Conservation (phyloP, 805 yeast species). For the Danielia reshetovae region DNA sequence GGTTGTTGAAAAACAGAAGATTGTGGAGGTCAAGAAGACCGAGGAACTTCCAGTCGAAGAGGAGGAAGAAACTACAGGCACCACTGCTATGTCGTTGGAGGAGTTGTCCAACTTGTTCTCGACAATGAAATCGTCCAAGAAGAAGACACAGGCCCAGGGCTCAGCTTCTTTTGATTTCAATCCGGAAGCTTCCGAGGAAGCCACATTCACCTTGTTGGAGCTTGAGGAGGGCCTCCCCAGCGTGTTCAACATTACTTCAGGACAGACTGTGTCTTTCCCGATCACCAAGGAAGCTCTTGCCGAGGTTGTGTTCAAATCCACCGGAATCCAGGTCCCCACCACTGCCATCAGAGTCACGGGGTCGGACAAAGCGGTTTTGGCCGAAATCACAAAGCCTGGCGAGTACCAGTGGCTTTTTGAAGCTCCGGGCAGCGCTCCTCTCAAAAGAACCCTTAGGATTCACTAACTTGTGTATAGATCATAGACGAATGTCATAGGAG, state of each 20-base stretch:
- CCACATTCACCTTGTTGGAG: conserved; percentile 26
- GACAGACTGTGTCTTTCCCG: conserved; percentile 18
- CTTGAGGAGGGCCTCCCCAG: conserved; percentile 29
- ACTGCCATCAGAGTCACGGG: conserved; percentile 18
- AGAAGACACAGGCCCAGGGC: conserved; percentile 2
- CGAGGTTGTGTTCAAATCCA: conserved; percentile 21
- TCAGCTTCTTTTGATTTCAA: conserved; percentile 8
- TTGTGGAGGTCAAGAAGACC: conserved; percentile 4
- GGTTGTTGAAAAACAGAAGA: conserved; percentile 26
- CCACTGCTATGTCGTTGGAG: conserved; percentile 31
- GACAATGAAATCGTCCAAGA: conserved; percentile 20
- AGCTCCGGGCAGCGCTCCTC: conserved; percentile 21
- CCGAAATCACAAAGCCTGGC: conserved; percentile 23
- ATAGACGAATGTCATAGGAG: too few relatives aligned
- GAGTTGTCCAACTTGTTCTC: conserved; percentile 36
- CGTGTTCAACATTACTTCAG: conserved; percentile 16
- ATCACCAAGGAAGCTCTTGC: conserved; percentile 24
- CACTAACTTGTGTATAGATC: conserved; percentile 13
- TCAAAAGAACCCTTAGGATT: conserved; percentile 15
- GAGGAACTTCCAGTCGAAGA: conserved; percentile 8
- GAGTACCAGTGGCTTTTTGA: conserved; percentile 24
- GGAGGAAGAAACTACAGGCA: conserved; percentile 2
- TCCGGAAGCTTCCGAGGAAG: conserved; percentile 10
- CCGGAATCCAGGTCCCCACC: conserved; percentile 31
- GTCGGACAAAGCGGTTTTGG: conserved; percentile 9